Evolutionary conservation across 1,284 basidiomycete genomes (phyloP).

Genomic region (Sporisorium sorghi): DNA sequence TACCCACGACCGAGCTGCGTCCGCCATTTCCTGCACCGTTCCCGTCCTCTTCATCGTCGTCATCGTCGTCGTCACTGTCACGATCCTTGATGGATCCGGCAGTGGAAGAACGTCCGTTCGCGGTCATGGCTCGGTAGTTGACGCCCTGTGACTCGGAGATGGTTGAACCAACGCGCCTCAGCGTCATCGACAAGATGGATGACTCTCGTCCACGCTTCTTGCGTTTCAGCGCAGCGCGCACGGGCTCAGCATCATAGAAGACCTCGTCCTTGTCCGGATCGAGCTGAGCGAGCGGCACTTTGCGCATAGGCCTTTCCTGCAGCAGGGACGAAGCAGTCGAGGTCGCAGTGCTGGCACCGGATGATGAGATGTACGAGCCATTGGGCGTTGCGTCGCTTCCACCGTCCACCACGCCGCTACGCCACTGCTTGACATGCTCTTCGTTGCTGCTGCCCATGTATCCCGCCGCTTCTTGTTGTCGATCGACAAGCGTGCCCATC

Average conservation of each 20-base stretch:
- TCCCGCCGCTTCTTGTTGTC: constrained; percentile 27
- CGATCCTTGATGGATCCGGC: constrained; percentile 24
- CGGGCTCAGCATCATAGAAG: constrained; percentile 58
- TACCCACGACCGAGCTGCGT: constrained; percentile 13
- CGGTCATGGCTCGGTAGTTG: constrained; percentile 26
- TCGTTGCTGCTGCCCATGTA: constrained; percentile 49
- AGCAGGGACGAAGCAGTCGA: constrained; percentile 30
- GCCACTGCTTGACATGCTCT: constrained; percentile 53
- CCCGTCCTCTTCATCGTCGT: constrained; percentile 11
- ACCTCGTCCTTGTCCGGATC: constrained; percentile 60
- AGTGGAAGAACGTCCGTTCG: constrained; percentile 19
- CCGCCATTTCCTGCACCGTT: constrained; percentile 6
- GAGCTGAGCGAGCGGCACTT: constrained; percentile 41
- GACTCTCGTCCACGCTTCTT: constrained; percentile 59
- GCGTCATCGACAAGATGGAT: constrained; percentile 58
- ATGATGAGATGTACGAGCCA: constrained; percentile 41
- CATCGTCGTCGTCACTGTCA: constrained; percentile 25
- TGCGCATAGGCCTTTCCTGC: constrained; percentile 35
- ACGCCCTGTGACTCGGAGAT: constrained; percentile 42
- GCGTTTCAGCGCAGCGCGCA: constrained; percentile 53
- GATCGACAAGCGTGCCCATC: constrained; percentile 30
- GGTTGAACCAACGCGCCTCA: constrained; percentile 56
- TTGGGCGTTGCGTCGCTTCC: constrained; percentile 11
- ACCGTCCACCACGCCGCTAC: constrained; percentile 37
- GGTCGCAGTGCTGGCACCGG: constrained; percentile 26